Evolutionary conservation across 345 rosid species (phyloP).

Genomic region (Hevea brasiliensis): DNA sequence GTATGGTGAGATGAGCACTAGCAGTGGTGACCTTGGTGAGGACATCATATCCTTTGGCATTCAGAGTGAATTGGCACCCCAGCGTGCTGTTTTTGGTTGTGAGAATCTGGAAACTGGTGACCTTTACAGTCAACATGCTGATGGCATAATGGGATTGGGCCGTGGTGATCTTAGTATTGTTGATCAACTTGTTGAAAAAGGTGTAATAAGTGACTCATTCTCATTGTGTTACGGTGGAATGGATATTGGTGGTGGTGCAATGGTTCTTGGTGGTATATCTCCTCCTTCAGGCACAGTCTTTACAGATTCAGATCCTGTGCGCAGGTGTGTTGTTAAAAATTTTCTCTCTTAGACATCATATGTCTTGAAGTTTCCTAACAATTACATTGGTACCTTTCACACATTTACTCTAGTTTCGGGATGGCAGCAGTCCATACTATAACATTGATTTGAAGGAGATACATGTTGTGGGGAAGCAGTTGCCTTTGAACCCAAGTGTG

Average conservation of each 20-base stretch:
- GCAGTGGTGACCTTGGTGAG: slow-evolving; percentile 84
- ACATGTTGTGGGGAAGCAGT: slow-evolving; percentile 80
- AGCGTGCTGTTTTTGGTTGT: slow-evolving; percentile 84
- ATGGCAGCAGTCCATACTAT: slow-evolving; percentile 99
- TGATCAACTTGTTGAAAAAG: slow-evolving; percentile 85
- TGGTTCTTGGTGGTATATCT: slow-evolving; percentile 82
- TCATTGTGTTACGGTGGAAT: slow-evolving; percentile 96
- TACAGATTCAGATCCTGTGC: slow-evolving; percentile 59
- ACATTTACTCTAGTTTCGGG: slow-evolving; percentile 99
- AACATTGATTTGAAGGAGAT: slow-evolving; percentile 79
- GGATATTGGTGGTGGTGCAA: slow-evolving; percentile 88
- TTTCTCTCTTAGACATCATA: slow-evolving; percentile 30
- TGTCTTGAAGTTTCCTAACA: slow-evolving; percentile 45
- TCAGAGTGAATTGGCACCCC: slow-evolving; percentile 68
- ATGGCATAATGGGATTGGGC: slow-evolving; percentile 95
- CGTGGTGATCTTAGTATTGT: slow-evolving; percentile 86
- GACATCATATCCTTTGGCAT: slow-evolving; percentile 83
- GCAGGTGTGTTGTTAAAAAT: slow-evolving; percentile 65
- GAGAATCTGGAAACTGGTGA: slow-evolving; percentile 89
- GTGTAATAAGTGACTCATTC: slow-evolving; percentile 79
- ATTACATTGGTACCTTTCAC: slow-evolving; percentile 66
- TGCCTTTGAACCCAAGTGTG: slow-evolving; percentile 52
- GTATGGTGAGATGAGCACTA: slow-evolving; percentile 85
- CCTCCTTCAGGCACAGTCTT: slow-evolving; percentile 73
- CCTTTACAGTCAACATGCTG: slow-evolving; percentile 85